A percentile compares a stretch with the other conserved stretches of the same genome.
Conservation (phyloP, 2,329 filamentous ascomycete genomes). For the Thielaviopsis euricoi region DNA sequence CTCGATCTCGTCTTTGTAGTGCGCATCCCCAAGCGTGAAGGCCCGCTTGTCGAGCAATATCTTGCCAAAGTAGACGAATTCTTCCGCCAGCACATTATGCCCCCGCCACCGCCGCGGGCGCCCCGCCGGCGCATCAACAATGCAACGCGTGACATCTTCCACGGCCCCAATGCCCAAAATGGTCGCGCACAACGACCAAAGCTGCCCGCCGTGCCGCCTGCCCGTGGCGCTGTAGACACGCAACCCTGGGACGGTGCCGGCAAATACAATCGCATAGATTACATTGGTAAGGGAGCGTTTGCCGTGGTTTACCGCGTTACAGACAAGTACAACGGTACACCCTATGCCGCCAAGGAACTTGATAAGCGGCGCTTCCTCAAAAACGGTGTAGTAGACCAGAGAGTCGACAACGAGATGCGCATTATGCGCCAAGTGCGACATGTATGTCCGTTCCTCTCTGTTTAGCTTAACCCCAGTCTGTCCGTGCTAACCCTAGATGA, state of each 20-base stretch:
- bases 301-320: constrained; percentile 86
- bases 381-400: constrained; percentile 75
- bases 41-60: constrained; percentile 47
- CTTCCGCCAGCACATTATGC: constrained; percentile 23
- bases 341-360: constrained; percentile 86
- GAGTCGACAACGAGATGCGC: constrained; percentile 90
- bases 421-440: constrained; percentile 83
- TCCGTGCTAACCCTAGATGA: constrained; percentile 1
- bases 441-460: constrained; percentile 32
- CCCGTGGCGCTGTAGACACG: constrained; percentile 26
- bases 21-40: constrained; percentile 62
- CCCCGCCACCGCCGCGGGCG: constrained; percentile 3
- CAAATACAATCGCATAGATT: constrained; percentile 66
- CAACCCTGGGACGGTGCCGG: constrained; percentile 58
- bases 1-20: constrained; percentile 67
- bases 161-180: background rate
- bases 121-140: background rate
- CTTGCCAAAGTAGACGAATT: constrained; percentile 49
- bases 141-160: constrained; percentile 2
- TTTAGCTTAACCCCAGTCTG: background rate
- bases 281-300: constrained; percentile 87
- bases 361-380: constrained; percentile 90
- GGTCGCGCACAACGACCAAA: background rate
- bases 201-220: constrained; percentile 3
- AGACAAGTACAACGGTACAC: constrained; percentile 63